Percentiles rank a stretch among this genome's conserved stretches.
phyloP scores from a whole-genome alignment of 495 filamentous ascomycete species.

The Aspergillus carlsbadensis region DNA sequence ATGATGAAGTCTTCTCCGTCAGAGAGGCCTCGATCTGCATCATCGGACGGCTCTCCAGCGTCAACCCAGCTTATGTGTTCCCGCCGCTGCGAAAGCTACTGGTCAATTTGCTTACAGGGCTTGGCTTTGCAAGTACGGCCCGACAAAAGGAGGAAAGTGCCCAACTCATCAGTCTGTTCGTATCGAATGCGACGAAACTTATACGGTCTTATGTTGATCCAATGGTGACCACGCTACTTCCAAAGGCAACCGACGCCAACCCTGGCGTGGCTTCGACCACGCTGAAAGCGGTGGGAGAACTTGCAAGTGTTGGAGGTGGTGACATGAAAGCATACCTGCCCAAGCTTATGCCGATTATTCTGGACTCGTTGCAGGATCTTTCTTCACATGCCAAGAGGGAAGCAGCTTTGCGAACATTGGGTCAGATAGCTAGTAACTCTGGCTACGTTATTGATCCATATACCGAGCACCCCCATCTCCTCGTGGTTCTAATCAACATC shows the following conservation, averaged over 20 bases:
- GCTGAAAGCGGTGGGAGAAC: constrained; percentile 87
- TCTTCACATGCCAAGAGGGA: constrained; percentile 85
- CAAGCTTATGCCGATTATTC: constrained; percentile 89
- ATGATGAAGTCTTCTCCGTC: constrained; percentile 88
- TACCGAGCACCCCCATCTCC: constrained; percentile 86
- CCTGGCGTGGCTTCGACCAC: constrained; percentile 87
- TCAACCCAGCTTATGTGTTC: constrained; percentile 97
- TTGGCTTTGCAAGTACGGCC: constrained; percentile 91
- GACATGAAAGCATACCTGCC: constrained; percentile 87
- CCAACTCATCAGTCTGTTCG: constrained; percentile 85
- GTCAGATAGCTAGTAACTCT: constrained; percentile 88
- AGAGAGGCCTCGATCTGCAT: constrained; percentile 94
- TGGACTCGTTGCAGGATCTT: constrained; percentile 89
- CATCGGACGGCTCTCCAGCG: constrained; percentile 84
- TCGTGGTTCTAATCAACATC: constrained; percentile 88
- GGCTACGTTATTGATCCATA: constrained; percentile 99
- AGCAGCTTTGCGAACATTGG: constrained; percentile 85
- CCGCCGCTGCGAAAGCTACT: constrained; percentile 90
- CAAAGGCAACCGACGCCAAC: constrained; percentile 80
- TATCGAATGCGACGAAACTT: constrained; percentile 83
- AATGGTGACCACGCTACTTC: constrained; percentile 85
- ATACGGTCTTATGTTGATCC: constrained; percentile 96
- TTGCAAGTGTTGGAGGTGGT: constrained; percentile 88
- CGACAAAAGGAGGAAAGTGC: constrained; percentile 95
- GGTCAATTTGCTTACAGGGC: constrained; percentile 91